Evolutionary conservation across 805 yeast species (phyloP).

Genomic region (Saccharomyces mikatae): DNA sequence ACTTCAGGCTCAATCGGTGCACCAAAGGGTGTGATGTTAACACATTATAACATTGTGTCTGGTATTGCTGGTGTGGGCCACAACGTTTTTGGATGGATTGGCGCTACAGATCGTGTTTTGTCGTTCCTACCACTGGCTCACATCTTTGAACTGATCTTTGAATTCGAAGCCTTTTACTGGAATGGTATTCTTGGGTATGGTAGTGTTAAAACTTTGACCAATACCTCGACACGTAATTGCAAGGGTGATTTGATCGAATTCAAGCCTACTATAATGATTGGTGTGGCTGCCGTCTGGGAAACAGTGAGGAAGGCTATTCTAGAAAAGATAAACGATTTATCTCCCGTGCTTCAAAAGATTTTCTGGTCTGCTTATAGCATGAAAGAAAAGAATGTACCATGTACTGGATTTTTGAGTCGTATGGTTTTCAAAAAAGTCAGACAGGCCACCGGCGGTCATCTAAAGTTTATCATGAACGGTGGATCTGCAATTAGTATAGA

Average conservation of each 20-base stretch:
- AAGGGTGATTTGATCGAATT: conserved; percentile 81
- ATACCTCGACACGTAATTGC: conserved; percentile 73
- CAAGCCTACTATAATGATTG: conserved; percentile 91
- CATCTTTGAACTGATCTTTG: conserved; percentile 87
- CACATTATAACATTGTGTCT: conserved; percentile 61
- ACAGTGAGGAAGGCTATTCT: conserved; percentile 85
- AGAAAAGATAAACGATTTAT: conserved; percentile 59
- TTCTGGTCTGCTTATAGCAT: conserved; percentile 86
- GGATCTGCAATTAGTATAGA: conserved; percentile 82
- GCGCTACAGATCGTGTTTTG: conserved; percentile 60
- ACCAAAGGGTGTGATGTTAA: conserved; percentile 68
- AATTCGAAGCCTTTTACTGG: conserved; percentile 74
- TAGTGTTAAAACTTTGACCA: conserved; percentile 82
- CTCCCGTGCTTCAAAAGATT: conserved; percentile 61
- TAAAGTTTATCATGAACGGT: conserved; percentile 72
- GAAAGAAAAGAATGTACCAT: conserved; percentile 70
- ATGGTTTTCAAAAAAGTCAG: conserved; percentile 80
- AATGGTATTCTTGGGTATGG: conserved; percentile 88
- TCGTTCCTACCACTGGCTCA: conserved; percentile 94
- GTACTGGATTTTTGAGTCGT: conserved; percentile 55
- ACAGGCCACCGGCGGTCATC: conserved; percentile 90
- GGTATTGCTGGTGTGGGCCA: conserved; percentile 78
- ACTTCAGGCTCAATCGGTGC: conserved; percentile 72
- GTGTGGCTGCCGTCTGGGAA: conserved; percentile 99
- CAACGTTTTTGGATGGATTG: conserved; percentile 50